These are phyloP conservation scores for Aspergillus cavernicola DNA, from an alignment of 495 filamentous ascomycete genomes.

Conservation along the genomic window DNA sequence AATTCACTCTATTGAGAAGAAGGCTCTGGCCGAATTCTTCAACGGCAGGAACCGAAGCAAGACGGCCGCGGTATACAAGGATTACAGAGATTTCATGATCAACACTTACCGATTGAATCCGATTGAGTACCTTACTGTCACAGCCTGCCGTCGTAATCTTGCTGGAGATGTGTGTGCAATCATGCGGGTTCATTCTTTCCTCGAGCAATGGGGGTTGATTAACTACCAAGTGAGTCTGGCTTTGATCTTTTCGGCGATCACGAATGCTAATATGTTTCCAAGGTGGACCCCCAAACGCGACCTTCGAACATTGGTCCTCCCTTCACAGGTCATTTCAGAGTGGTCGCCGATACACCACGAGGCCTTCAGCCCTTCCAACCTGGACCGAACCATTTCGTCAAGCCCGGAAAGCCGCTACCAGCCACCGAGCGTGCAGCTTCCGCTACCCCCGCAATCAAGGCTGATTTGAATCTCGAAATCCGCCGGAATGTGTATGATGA, in stretches of 20 bases:
- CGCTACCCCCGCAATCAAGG: slow-evolving; percentile 63
- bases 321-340: slow-evolving; percentile 94
- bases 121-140: slow-evolving; percentile 93
- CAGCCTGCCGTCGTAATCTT: slow-evolving; percentile 92
- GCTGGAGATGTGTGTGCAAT: slow-evolving; percentile 98
- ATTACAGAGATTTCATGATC: slow-evolving; percentile 99
- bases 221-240: slow-evolving; percentile 79
- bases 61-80: slow-evolving; percentile 94
- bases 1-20: slow-evolving; percentile 83
- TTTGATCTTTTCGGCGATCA: neutral
- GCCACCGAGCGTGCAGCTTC: slow-evolving; percentile 74
- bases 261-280: slow-evolving; percentile 13
- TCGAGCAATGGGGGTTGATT: slow-evolving; percentile 99
- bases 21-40: slow-evolving; percentile 94
- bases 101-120: slow-evolving; percentile 97
- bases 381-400: slow-evolving; percentile 67
- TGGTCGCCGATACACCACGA: slow-evolving; percentile 90
- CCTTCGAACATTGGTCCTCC: slow-evolving; percentile 95
- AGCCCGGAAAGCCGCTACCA: slow-evolving; percentile 67
- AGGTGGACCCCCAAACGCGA: slow-evolving; percentile 94
- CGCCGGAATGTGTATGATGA: slow-evolving; percentile 94
- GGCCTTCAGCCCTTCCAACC: slow-evolving; percentile 95
- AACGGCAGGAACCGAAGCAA: slow-evolving; percentile 97
- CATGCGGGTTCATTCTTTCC: slow-evolving; percentile 95
- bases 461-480: slow-evolving; percentile 82